These are phyloP conservation scores for Aspergillus flavus DNA, from an alignment of 2,329 filamentous ascomycete species.

Conservation along the genomic window DNA sequence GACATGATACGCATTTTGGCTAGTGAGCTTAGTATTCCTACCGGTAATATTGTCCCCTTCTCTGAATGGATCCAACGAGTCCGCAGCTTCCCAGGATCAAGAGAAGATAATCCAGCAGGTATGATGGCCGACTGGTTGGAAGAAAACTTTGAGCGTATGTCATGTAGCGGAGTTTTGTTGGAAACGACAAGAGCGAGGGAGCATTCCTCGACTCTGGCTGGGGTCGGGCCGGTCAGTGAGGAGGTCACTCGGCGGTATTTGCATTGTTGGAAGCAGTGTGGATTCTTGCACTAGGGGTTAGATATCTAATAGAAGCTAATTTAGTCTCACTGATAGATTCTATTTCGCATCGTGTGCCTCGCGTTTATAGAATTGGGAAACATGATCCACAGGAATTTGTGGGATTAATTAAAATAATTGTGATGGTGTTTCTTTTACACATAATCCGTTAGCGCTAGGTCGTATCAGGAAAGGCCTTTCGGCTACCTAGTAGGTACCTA, in stretches of 20 bases:
- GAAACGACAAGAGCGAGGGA: constrained; percentile 37
- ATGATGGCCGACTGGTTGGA: constrained; percentile 36
- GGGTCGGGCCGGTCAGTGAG: constrained; percentile 10
- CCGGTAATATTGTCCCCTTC: constrained; percentile 40
- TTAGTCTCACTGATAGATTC: too few relatives aligned
- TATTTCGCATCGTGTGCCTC: too few relatives aligned
- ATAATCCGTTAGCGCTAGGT: too few relatives aligned
- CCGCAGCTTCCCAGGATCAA: constrained; percentile 19
- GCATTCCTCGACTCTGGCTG: constrained; percentile 35
- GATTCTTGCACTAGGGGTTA: constrained; percentile 5
- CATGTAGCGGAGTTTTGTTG: constrained; percentile 48
- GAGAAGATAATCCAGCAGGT: constrained; percentile 34
- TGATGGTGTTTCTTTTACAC: too few relatives aligned
- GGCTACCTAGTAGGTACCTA: too few relatives aligned
- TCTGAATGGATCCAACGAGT: constrained; percentile 46
- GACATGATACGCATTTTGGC: constrained; percentile 41
- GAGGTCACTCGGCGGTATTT: constrained; percentile 16
- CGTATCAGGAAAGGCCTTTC: too few relatives aligned
- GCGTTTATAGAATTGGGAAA: too few relatives aligned
- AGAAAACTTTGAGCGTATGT: constrained; percentile 46
- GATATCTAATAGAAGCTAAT: too few relatives aligned
- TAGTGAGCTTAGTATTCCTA: constrained; percentile 34
- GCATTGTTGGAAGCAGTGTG: constrained; percentile 14
- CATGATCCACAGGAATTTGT: too few relatives aligned
- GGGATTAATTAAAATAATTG: too few relatives aligned